phyloP scores from a whole-genome alignment of 495 filamentous ascomycete species.

The Penicillium atrosanguineum region DNA sequence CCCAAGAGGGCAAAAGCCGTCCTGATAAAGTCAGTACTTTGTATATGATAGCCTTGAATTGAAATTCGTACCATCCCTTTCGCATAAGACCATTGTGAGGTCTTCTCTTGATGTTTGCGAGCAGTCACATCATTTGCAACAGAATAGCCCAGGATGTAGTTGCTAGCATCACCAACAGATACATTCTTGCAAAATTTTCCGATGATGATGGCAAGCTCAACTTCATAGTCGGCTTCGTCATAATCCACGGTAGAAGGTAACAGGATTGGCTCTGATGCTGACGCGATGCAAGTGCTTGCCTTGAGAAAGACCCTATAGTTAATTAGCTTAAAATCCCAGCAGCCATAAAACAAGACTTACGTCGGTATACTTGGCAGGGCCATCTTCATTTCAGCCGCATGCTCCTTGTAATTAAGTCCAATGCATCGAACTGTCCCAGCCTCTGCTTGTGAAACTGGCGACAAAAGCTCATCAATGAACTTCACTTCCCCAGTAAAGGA shows the following conservation, averaged over 20 bases:
- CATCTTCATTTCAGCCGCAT: conserved; percentile 68
- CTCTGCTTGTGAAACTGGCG: no score
- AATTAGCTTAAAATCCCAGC: background rate
- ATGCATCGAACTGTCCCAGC: conserved; percentile 41
- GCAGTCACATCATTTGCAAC: conserved; percentile 73
- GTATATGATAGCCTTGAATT: background rate
- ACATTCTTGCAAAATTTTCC: conserved; percentile 60
- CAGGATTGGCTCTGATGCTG: conserved; percentile 68
- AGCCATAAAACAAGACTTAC: background rate
- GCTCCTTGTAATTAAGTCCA: conserved; percentile 69
- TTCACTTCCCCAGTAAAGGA: no score
- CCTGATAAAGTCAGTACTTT: background rate
- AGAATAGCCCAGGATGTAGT: conserved; percentile 69
- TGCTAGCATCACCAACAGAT: conserved; percentile 56
- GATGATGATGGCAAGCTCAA: conserved; percentile 68
- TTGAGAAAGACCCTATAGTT: conserved; percentile 31
- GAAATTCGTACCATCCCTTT: conserved; percentile 54
- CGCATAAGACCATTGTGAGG: conserved; percentile 67
- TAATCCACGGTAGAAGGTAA: conserved; percentile 30
- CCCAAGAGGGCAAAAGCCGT: conserved; percentile 22
- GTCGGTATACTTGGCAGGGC: conserved; percentile 5
- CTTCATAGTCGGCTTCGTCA: conserved; percentile 59
- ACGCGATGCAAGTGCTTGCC: conserved; percentile 62
- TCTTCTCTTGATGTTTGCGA: conserved; percentile 52
- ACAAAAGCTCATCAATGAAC: no score